These are phyloP conservation scores for Lagerstroemia speciosa DNA, from an alignment of 345 rosid genomes.

Conservation along the genomic window DNA sequence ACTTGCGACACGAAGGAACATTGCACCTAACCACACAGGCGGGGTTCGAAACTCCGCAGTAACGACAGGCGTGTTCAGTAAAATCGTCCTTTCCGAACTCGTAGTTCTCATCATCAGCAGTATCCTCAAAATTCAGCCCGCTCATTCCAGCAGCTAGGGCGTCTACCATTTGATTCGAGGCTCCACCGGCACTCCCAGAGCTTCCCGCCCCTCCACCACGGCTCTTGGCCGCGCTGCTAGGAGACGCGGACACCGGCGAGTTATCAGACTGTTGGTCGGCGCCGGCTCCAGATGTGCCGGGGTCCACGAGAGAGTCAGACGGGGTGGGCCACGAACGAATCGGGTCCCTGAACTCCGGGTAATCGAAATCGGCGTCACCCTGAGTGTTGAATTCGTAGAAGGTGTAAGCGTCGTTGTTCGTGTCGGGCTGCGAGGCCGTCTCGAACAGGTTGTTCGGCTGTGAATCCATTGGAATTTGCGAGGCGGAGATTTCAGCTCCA, in stretches of 20 bases:
- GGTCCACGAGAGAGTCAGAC: conserved; percentile 61
- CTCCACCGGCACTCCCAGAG: conserved; percentile 19
- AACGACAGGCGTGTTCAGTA: conserved; percentile 88
- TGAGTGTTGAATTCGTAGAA: conserved; percentile 95
- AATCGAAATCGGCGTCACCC: conserved; percentile 96
- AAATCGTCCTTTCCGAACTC: conserved; percentile 76
- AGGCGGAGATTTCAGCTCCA: not conserved
- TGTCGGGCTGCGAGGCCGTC: conserved; percentile 93
- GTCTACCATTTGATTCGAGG: conserved; percentile 42
- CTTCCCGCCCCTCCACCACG: conserved; percentile 25
- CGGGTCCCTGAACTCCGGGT: conserved; percentile 60
- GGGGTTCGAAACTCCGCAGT: conserved; percentile 96
- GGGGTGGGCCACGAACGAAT: conserved; percentile 80
- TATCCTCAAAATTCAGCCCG: conserved; percentile 90
- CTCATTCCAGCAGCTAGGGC: conserved; percentile 66
- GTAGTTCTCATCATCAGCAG: conserved; percentile 71
- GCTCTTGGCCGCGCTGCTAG: conserved; percentile 26
- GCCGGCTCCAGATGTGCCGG: conserved; percentile 34
- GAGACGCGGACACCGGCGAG: conserved; percentile 49
- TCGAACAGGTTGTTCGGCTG: conserved; percentile 66
- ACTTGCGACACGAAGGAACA: conserved; percentile 94
- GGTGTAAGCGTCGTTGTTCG: conserved; percentile 76
- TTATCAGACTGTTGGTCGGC: conserved; percentile 23
- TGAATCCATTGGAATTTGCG: conserved; percentile 46
- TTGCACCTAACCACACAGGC: conserved; percentile 97